Conservation (phyloP, 306 rosid genomes). For the Canavalia gladiata region DNA sequence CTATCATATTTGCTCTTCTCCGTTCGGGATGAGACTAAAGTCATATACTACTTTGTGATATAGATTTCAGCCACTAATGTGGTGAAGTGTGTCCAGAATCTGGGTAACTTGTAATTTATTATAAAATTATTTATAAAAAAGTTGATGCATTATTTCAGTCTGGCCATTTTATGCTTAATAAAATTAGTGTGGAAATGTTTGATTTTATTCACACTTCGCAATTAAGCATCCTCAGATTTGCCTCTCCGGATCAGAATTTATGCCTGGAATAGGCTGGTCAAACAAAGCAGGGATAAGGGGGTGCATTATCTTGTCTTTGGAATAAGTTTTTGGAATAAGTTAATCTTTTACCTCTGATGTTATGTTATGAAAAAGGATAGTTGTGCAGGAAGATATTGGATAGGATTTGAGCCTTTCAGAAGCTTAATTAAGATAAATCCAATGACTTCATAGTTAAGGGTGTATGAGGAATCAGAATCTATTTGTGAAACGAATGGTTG, state of each 20-base stretch:
- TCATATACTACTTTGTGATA: slow-evolving; percentile 28
- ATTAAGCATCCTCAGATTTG: slow-evolving; percentile 8
- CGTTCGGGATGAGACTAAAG: slow-evolving; percentile 9
- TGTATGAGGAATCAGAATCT: slow-evolving; percentile 45
- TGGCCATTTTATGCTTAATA: slow-evolving; percentile 25
- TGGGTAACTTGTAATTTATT: slow-evolving; percentile 38
- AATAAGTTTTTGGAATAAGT: slow-evolving; percentile 20
- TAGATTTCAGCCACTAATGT: slow-evolving; percentile 33
- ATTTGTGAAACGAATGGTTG: slow-evolving; percentile 39
- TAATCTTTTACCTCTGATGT: neutral
- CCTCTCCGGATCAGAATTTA: slow-evolving; percentile 5
- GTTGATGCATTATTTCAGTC: slow-evolving; percentile 22
- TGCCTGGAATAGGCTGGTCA: neutral
- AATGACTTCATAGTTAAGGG: slow-evolving; percentile 34
- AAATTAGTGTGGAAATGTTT: neutral
- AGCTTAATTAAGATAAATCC: slow-evolving; percentile 36
- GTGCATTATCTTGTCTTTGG: slow-evolving; percentile 31
- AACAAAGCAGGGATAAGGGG: slow-evolving; percentile 11
- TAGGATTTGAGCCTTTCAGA: slow-evolving; percentile 27
- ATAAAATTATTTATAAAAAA: slow-evolving; percentile 27
- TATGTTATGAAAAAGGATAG: neutral
- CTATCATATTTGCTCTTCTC: slow-evolving; percentile 14
- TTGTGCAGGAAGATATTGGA: slow-evolving; percentile 10
- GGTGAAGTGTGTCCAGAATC: slow-evolving; percentile 30
- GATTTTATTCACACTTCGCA: slow-evolving; percentile 27